Percentiles rank a stretch among this genome's conserved stretches.
Evolutionary conservation across 441 rosid species (phyloP).

Genomic region (Arabidopsis hybrid): DNA sequence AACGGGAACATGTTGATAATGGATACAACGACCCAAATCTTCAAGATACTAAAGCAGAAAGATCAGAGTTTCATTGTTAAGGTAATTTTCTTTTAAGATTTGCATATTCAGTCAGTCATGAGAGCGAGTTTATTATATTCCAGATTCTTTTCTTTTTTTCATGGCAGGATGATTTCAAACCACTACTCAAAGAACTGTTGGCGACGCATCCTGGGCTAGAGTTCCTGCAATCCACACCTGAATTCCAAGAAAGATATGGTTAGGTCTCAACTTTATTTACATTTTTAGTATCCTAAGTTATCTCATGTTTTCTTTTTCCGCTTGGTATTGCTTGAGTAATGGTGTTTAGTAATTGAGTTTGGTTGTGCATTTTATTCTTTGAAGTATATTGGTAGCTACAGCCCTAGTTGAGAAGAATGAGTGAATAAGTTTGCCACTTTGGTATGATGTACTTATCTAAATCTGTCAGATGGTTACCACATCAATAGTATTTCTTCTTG

Average conservation of each 20-base stretch:
- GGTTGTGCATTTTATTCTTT: too few relatives aligned
- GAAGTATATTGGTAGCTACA: too few relatives aligned
- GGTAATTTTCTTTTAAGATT: slow-evolving; percentile 52
- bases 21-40: slow-evolving; percentile 86
- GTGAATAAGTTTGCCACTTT: too few relatives aligned
- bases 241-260: slow-evolving; percentile 99
- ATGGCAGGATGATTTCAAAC: slow-evolving; percentile 91
- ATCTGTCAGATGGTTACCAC: too few relatives aligned
- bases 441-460: too few relatives aligned
- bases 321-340: not conserved
- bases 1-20: slow-evolving; percentile 78
- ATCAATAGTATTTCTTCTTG: too few relatives aligned
- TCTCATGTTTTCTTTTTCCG: not conserved
- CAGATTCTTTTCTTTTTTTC: slow-evolving; percentile 14
- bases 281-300: not conserved
- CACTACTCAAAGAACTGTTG: slow-evolving; percentile 82
- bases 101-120: slow-evolving; percentile 6
- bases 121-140: not conserved
- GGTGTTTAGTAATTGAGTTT: too few relatives aligned
- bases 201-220: slow-evolving; percentile 99
- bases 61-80: slow-evolving; percentile 77
- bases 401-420: too few relatives aligned
- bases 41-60: slow-evolving; percentile 78
- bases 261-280: slow-evolving; percentile 39
- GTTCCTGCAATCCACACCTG: slow-evolving; percentile 97